These are phyloP conservation scores for Pseudogymnoascus sp. DNA, from an alignment of 2,329 filamentous ascomycete species.

Conservation along the genomic window DNA sequence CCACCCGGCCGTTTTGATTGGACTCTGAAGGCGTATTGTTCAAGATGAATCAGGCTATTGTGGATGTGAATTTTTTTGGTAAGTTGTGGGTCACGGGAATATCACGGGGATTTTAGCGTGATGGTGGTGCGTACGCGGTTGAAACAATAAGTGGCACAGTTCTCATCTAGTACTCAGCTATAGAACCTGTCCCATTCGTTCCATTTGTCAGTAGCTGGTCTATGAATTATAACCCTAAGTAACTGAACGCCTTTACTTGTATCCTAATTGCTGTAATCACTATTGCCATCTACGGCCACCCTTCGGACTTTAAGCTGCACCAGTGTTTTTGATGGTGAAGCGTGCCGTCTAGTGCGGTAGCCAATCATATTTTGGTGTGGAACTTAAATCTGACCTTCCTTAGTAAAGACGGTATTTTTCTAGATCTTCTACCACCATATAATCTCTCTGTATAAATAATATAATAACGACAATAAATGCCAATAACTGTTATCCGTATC, in stretches of 20 bases:
- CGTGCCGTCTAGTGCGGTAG: no score
- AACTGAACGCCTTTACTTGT: no score
- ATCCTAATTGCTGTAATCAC: no score
- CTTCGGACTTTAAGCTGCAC: no score
- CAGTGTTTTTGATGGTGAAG: no score
- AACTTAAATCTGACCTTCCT: background rate
- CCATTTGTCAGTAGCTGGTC: no score
- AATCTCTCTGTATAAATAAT: background rate
- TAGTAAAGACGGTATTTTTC: background rate
- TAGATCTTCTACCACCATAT: background rate
- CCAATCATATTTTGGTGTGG: background rate
- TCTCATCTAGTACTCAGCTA: no score
- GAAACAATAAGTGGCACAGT: no score
- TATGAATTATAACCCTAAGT: no score
- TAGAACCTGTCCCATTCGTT: no score
- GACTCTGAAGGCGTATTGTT: background rate
- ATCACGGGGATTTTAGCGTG: background rate
- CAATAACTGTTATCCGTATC: background rate
- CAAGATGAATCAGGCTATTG: background rate
- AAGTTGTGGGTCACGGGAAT: constrained; percentile 4
- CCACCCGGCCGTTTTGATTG: constrained; percentile 5
- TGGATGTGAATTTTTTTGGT: background rate
- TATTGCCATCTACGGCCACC: no score
- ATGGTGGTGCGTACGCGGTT: no score
- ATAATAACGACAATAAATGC: background rate